These are phyloP conservation scores for Fraxinus albicans DNA, from an alignment of 305 asterid species.

Conservation along the genomic window DNA sequence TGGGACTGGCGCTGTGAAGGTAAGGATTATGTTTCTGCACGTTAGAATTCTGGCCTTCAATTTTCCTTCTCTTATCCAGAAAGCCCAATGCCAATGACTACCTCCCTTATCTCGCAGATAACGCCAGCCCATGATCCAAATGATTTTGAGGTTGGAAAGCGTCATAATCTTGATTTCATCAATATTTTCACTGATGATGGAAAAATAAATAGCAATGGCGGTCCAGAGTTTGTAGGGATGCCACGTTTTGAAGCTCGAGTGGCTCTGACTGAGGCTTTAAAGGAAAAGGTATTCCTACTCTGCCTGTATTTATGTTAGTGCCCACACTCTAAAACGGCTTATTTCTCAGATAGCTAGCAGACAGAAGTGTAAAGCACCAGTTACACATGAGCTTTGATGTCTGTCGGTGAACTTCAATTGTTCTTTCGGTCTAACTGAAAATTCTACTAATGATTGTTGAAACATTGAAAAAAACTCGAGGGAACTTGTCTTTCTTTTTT, in stretches of 20 bases:
- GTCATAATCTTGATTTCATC: conserved; percentile 67
- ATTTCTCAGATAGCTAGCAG: neutral
- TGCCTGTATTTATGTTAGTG: neutral
- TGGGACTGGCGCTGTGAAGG: conserved; percentile 99
- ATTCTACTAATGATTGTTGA: neutral
- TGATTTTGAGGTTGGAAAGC: conserved; percentile 90
- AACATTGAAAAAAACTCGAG: neutral
- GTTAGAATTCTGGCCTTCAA: neutral
- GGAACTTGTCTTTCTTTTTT: neutral
- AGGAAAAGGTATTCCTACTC: conserved; percentile 47
- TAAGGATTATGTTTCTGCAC: conserved; percentile 21
- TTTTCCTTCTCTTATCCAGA: neutral
- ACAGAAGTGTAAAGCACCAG: neutral
- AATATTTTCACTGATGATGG: conserved; percentile 87
- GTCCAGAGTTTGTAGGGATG: conserved; percentile 66
- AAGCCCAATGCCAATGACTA: conserved; percentile 17
- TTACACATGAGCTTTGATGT: conserved; percentile 4
- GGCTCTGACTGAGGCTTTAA: conserved; percentile 65
- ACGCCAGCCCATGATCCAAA: conserved; percentile 94
- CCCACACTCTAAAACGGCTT: neutral
- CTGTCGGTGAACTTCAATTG: neutral
- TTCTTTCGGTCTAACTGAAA: neutral
- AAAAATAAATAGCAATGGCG: conserved; percentile 74
- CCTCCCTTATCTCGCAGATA: conserved; percentile 49
- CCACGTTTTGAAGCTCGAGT: conserved; percentile 80